Conservation (phyloP, 192 early-diverging fungal genomes). For the Oehlia diaphana region DNA sequence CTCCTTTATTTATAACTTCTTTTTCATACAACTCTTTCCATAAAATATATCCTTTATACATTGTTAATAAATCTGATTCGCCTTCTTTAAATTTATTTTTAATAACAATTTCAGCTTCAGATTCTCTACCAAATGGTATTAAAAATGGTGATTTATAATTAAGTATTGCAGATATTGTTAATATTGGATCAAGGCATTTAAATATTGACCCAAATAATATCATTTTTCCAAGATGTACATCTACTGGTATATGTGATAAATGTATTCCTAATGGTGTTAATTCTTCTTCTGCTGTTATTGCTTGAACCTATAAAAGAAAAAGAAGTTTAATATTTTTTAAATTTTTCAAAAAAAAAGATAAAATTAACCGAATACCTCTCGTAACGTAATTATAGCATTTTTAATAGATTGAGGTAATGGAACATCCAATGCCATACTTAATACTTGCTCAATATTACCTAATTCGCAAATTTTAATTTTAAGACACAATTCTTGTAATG, state of each 20-base stretch:
- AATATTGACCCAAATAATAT: conserved; percentile 78
- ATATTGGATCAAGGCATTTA: conserved; percentile 70
- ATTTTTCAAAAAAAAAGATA: not conserved
- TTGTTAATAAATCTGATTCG: conserved; percentile 52
- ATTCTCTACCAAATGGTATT: conserved; percentile 55
- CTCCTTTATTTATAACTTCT: conserved; percentile 30
- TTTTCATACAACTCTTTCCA: conserved; percentile 45
- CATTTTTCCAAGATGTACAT: conserved; percentile 81
- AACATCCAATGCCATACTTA: conserved; percentile 66
- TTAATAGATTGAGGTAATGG: conserved; percentile 62
- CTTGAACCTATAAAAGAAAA: conserved; percentile 20
- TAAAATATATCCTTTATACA: conserved; percentile 51
- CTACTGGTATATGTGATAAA: conserved; percentile 70
- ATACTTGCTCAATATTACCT: conserved; percentile 53
- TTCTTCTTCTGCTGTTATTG: conserved; percentile 52
- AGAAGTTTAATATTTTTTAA: not conserved
- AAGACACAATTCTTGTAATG: conserved; percentile 83
- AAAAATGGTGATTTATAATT: conserved; percentile 58
- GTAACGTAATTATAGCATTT: conserved; percentile 60
- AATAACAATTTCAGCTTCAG: conserved; percentile 45
- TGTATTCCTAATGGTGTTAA: conserved; percentile 75
- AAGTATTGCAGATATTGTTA: conserved; percentile 73
- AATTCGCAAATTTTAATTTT: conserved; percentile 68
- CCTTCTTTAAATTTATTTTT: conserved; percentile 41
- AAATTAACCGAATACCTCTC: conserved; percentile 45